Percentiles rank a stretch among this genome's conserved stretches.
These are phyloP conservation scores for Mucor ambiguus DNA, from an alignment of 371 early-diverging fungal species.

Conservation along the genomic window DNA sequence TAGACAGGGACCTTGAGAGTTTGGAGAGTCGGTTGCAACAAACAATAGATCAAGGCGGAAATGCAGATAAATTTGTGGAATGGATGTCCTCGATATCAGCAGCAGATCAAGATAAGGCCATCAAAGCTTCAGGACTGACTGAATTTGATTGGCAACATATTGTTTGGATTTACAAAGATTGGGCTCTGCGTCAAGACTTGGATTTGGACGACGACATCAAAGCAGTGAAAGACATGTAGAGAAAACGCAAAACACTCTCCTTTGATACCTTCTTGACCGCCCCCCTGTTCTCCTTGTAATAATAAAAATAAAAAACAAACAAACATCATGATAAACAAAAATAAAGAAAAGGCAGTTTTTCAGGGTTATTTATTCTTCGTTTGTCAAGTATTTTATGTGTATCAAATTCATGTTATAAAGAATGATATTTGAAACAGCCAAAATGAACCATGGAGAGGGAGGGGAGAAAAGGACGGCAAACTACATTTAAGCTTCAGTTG, in stretches of 20 bases:
- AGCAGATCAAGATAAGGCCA: background rate
- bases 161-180: slow-evolving; percentile 37
- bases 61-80: slow-evolving; percentile 26
- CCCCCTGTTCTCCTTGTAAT: background rate
- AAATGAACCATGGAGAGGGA: background rate
- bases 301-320: slow-evolving; percentile 1
- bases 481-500: slow-evolving; percentile 11
- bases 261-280: background rate
- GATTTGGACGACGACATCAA: slow-evolving; percentile 21
- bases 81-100: slow-evolving; percentile 30
- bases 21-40: slow-evolving; percentile 13
- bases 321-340: slow-evolving; percentile 3
- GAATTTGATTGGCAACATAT: slow-evolving; percentile 38
- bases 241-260: background rate
- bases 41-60: slow-evolving; percentile 25
- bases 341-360: slow-evolving; percentile 5
- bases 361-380: background rate
- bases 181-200: slow-evolving; percentile 25
- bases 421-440: background rate
- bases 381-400: slow-evolving; percentile 8
- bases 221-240: slow-evolving; percentile 28
- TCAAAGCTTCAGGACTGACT: slow-evolving; percentile 19
- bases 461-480: background rate
- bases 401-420: background rate
- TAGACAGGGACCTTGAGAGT: slow-evolving; percentile 28